These are phyloP conservation scores for Exutisphaerella laricina DNA, from an alignment of 2,329 filamentous ascomycete genomes.

Conservation along the genomic window DNA sequence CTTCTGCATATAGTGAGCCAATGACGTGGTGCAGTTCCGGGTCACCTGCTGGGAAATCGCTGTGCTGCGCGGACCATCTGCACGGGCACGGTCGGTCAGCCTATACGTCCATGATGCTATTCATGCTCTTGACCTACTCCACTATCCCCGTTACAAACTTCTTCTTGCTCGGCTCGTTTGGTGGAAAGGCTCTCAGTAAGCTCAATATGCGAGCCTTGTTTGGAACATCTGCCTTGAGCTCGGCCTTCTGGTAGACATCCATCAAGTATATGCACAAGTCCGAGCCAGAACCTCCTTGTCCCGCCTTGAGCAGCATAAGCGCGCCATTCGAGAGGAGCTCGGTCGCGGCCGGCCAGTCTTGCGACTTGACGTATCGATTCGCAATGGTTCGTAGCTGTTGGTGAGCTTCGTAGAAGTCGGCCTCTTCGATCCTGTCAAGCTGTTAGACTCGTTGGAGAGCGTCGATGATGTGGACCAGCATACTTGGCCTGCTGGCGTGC, in stretches of 20 bases:
- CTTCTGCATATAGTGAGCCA: conserved; percentile 83
- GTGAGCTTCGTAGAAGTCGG: conserved; percentile 95
- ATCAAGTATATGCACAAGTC: conserved; percentile 83
- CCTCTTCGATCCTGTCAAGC: conserved; percentile 67
- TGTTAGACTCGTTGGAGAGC: conserved; percentile 6
- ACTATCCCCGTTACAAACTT: conserved; percentile 85
- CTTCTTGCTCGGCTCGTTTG: conserved; percentile 84
- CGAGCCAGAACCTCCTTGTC: conserved; percentile 88
- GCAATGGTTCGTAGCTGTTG: conserved; percentile 96
- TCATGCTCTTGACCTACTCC: conserved; percentile 47
- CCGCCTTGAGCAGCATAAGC: conserved; percentile 77
- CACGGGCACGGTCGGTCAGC: no score
- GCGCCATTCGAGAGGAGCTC: conserved; percentile 82
- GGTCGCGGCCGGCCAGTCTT: conserved; percentile 77
- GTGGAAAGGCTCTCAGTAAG: conserved; percentile 72
- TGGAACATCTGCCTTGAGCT: conserved; percentile 67
- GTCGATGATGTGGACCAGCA: not conserved
- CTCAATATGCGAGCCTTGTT: conserved; percentile 70
- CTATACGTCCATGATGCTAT: no score
- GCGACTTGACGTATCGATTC: conserved; percentile 82
- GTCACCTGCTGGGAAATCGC: conserved; percentile 85
- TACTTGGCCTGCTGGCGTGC: conserved; percentile 73
- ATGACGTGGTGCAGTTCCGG: conserved; percentile 91
- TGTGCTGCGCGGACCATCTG: conserved; percentile 78
- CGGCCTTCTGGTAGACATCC: conserved; percentile 85